phyloP scores from a whole-genome alignment of 768 basidiomycete species.

The Amanita rubescens region DNA sequence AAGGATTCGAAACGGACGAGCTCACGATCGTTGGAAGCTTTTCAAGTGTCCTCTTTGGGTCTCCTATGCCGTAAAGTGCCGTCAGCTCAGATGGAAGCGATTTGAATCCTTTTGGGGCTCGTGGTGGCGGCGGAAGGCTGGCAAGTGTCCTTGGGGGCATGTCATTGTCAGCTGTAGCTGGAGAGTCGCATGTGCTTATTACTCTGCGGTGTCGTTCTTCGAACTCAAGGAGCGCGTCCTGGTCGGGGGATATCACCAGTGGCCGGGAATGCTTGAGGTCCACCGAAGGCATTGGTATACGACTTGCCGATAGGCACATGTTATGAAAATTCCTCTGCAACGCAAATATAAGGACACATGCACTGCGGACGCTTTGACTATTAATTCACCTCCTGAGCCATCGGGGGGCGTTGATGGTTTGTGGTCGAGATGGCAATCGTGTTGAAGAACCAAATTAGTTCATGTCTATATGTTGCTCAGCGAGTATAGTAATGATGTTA shows the following conservation, averaged over 20 bases:
- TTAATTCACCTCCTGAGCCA: not conserved
- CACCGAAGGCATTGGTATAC: not conserved
- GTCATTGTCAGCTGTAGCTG: constrained; percentile 1
- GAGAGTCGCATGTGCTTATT: not conserved
- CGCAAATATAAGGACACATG: not conserved
- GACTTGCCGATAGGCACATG: not conserved
- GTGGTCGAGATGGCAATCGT: not conserved
- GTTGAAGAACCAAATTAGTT: not conserved
- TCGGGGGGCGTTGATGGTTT: not conserved
- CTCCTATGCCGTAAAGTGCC: not conserved
- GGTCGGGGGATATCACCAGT: constrained; percentile 49
- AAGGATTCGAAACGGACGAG: constrained; percentile 28
- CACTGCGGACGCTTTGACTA: not conserved
- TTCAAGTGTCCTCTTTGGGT: not conserved
- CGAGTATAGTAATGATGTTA: not conserved
- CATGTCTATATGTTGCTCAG: not conserved
- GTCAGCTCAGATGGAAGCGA: constrained; percentile 10
- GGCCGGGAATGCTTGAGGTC: constrained; percentile 15
- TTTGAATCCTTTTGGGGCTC: constrained; percentile 18
- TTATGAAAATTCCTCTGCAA: not conserved
- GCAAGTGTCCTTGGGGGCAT: constrained; percentile 22
- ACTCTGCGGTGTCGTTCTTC: constrained; percentile 39
- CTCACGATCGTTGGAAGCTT: constrained; percentile 1
- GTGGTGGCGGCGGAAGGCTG: constrained; percentile 50
- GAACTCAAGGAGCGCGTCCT: constrained; percentile 52